phyloP scores from a whole-genome alignment of 2,329 filamentous ascomycete genomes.

The Exserohilum rostratum region DNA sequence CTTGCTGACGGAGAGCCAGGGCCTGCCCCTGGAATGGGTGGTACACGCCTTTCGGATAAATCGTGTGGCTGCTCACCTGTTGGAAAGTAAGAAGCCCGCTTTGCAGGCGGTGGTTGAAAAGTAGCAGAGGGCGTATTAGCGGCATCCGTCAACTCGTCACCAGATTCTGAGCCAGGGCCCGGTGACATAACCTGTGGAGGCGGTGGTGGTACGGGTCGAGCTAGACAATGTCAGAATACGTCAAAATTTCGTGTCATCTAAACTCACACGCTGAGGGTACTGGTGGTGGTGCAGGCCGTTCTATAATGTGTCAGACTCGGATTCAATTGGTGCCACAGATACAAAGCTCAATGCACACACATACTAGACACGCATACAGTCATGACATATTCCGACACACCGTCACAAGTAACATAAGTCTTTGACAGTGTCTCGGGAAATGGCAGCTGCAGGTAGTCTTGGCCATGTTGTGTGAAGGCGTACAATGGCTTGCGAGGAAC shows the following conservation, averaged over 20 bases:
- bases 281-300: slow-evolving; percentile 49
- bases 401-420: slow-evolving; percentile 42
- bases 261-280: slow-evolving; percentile 45
- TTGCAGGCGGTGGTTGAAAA: slow-evolving; percentile 32
- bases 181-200: slow-evolving; percentile 65
- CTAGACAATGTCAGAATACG: slow-evolving; percentile 50
- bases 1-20: slow-evolving; percentile 43
- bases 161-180: slow-evolving; percentile 82
- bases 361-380: slow-evolving; percentile 49
- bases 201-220: slow-evolving; percentile 65
- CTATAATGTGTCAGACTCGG: slow-evolving; percentile 40
- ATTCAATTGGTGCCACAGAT: background rate
- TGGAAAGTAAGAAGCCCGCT: slow-evolving; percentile 51
- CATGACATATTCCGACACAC: slow-evolving; percentile 45
- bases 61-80: slow-evolving; percentile 43
- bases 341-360: slow-evolving; percentile 21
- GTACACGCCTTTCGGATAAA: slow-evolving; percentile 41
- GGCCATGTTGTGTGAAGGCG: slow-evolving; percentile 21
- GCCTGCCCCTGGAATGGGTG: slow-evolving; percentile 61
- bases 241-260: background rate
- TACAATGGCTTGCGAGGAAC: slow-evolving; percentile 46
- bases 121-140: slow-evolving; percentile 38
- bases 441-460: slow-evolving; percentile 33
- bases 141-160: slow-evolving; percentile 72
- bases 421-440: slow-evolving; percentile 41